Evolutionary conservation across 305 asterid species (phyloP), one percentile per base, ranked within the genome.

Genomic region (Andrographis paniculata): DNA sequence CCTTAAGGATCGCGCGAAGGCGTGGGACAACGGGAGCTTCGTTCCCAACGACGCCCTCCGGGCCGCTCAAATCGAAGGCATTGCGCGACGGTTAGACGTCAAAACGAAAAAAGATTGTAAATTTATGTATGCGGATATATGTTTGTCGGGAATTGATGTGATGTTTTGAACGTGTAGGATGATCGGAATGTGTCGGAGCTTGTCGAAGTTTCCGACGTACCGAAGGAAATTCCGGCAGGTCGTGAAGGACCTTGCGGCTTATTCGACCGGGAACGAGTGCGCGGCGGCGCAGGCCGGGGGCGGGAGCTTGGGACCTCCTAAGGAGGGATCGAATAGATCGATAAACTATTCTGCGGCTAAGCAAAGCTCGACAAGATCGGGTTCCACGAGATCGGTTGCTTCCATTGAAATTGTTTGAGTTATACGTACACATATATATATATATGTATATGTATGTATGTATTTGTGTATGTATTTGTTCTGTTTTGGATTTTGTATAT

Each of bases 61-160:
- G 38, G 77, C 79, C 42, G 96, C 98, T 63, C 96, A 84, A 57
- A 73, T 91, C 16, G 96, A 80, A 43, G 93, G 96, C 60, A 75
- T 83, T 54, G 62, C 85, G 63, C 85, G 94, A 38, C 74, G 98
- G 98, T 86, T 62, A 61, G 37, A 43, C 3, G n/a, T n/a, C n/a
- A n/a, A n/a, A n/a, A n/a, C n/a, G n/a, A n/a, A n/a, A n/a, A n/a
- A n/a, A n/a, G n/a, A n/a, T n/a, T n/a, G n/a, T n/a, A n/a, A n/a
- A n/a, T n/a, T n/a, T n/a, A n/a, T n/a, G n/a, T n/a, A n/a, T n/a
- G n/a, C n/a, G n/a, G n/a, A n/a, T n/a, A n/a, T n/a, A n/a, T n/a
- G n/a, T n/a, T n/a, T n/a, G n/a, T n/a, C n/a, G n/a, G n/a, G n/a
- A n/a, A n/a, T n/a, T n/a, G n/a, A n/a, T n/a, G n/a, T n/a, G n/a